These are phyloP conservation scores for Paecilomyces variotii DNA, from an alignment of 2,329 filamentous ascomycete species.

Conservation along the genomic window DNA sequence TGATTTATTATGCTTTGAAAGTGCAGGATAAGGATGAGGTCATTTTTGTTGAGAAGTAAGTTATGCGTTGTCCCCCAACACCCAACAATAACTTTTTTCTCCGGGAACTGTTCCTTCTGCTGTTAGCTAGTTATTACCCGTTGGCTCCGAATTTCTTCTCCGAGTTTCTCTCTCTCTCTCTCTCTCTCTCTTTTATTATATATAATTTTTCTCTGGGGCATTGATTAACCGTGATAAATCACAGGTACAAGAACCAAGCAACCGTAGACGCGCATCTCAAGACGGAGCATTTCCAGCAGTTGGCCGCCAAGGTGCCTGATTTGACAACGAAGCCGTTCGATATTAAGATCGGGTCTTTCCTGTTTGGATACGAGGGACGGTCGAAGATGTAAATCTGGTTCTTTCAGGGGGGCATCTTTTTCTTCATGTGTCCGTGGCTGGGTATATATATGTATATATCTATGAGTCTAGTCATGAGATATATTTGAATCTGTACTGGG, in stretches of 20 bases:
- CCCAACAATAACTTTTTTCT: not conserved
- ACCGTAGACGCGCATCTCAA: constrained; percentile 17
- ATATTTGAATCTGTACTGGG: no score
- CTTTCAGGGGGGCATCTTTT: not conserved
- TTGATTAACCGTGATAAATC: not conserved
- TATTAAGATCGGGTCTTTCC: constrained; percentile 14
- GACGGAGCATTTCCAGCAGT: constrained; percentile 16
- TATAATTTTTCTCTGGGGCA: not conserved
- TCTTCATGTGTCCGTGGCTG: not conserved
- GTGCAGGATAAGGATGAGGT: constrained; percentile 22
- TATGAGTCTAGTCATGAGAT: no score
- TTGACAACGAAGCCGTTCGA: constrained; percentile 17
- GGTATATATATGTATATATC: constrained; percentile 4
- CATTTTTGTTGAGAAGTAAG: constrained; percentile 25
- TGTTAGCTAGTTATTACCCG: not conserved
- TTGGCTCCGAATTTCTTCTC: no score
- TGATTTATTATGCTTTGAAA: constrained; percentile 22
- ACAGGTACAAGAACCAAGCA: constrained; percentile 19
- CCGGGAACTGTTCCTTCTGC: not conserved
- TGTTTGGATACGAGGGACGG: constrained; percentile 13
- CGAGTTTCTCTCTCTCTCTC: no score
- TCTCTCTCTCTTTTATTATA: no score
- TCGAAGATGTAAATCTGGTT: constrained; percentile 11
- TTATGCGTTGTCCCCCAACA: not conserved
- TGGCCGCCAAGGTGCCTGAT: constrained; percentile 10